Percentiles rank a stretch among this genome's conserved stretches.
phyloP scores from a whole-genome alignment of 83 land plant species.

The Diphasiastrum complanatum region DNA sequence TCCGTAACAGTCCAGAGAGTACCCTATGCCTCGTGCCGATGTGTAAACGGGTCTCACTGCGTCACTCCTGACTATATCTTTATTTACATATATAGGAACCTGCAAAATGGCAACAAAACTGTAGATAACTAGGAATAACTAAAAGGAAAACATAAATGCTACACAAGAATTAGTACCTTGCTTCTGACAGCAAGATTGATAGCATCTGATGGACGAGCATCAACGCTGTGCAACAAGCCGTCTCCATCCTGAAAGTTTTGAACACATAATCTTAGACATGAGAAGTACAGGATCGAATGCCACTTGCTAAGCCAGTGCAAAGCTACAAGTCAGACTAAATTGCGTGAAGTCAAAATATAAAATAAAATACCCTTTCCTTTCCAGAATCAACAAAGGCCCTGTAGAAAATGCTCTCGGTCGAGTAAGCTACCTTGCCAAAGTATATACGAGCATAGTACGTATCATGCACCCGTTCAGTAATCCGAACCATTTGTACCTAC shows the following conservation, averaged over 20 bases:
- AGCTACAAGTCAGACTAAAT: no score
- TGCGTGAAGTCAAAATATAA: no score
- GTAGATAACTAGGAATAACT: neutral
- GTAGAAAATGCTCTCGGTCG: neutral
- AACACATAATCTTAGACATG: neutral
- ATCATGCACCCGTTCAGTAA: conserved; percentile 50
- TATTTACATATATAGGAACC: conserved; percentile 31
- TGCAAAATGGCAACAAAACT: conserved; percentile 12
- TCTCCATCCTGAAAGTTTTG: conserved; percentile 34
- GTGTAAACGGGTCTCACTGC: conserved; percentile 26
- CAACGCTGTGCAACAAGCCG: conserved; percentile 39
- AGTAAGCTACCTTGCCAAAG: conserved; percentile 40
- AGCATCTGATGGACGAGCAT: conserved; percentile 76
- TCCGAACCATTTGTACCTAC: conserved; percentile 46
- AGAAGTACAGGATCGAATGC: no score
- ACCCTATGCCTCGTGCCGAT: conserved; percentile 1
- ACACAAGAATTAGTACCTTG: conserved; percentile 34
- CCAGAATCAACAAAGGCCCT: neutral
- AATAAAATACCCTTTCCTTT: neutral
- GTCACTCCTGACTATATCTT: conserved; percentile 24
- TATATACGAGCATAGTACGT: conserved; percentile 43
- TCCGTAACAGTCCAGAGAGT: no score
- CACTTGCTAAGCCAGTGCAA: no score
- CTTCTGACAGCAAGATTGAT: conserved; percentile 56
- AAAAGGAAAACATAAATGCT: neutral